Conservation (phyloP, 768 basidiomycete species). For the Imleria badia region DNA sequence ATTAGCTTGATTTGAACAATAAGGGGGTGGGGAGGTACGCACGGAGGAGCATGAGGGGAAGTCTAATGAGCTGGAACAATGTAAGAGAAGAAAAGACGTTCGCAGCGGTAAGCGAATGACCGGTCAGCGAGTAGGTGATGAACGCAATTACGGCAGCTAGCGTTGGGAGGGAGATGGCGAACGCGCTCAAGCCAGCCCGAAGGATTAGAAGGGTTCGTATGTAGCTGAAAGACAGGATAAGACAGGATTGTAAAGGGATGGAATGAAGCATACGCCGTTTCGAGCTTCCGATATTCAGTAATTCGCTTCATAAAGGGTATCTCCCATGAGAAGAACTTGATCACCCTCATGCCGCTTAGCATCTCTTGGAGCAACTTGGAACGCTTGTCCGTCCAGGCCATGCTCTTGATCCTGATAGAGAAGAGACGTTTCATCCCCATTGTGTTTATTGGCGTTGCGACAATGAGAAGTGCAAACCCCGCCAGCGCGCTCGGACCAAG, state of each 20-base stretch:
- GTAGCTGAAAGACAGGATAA: conserved; percentile 38
- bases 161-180: conserved; percentile 70
- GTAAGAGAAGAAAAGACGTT: conserved; percentile 83
- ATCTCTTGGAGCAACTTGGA: conserved; percentile 89
- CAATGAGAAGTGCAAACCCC: conserved; percentile 60
- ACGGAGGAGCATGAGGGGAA: conserved; percentile 78
- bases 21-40: conserved; percentile 11
- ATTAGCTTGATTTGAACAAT: conserved; percentile 4
- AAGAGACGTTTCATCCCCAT: conserved; percentile 65
- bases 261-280: conserved; percentile 52
- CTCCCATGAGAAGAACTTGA: conserved; percentile 94
- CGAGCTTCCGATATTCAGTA: conserved; percentile 63
- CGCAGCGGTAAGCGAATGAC: conserved; percentile 66
- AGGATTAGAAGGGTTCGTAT: conserved; percentile 67
- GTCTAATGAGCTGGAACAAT: conserved; percentile 77
- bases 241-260: conserved; percentile 3
- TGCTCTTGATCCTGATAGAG: conserved; percentile 64
- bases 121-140: conserved; percentile 72
- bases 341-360: conserved; percentile 83
- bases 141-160: conserved; percentile 78
- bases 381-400: conserved; percentile 89
- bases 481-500: conserved; percentile 61
- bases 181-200: conserved; percentile 64
- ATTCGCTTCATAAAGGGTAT: conserved; percentile 75
- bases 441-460: conserved; percentile 74